Evolutionary conservation across 2,329 filamentous ascomycete genomes (phyloP).

Genomic region (Cercospora sp.): DNA sequence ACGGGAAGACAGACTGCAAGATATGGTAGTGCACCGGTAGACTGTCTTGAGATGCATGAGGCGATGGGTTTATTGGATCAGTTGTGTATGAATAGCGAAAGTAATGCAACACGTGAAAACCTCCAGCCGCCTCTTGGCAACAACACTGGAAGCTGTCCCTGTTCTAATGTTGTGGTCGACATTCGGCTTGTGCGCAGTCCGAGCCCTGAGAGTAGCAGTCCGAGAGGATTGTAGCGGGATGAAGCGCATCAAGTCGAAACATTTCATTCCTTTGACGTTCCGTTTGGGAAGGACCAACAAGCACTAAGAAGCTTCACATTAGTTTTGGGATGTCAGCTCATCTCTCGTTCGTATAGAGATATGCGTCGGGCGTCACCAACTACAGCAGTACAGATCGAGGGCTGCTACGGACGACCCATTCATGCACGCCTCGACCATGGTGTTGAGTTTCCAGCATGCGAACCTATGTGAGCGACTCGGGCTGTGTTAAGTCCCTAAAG

Average conservation of each 20-base stretch:
- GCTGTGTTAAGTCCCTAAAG: neutral
- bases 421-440: too few species aligned
- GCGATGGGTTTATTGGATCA: neutral
- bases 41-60: neutral
- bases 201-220: neutral
- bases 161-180: neutral
- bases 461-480: neutral
- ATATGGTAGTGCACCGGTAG: conserved; percentile 2
- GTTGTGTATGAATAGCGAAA: neutral
- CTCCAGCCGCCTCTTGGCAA: neutral
- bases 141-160: neutral
- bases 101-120: neutral
- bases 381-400: neutral
- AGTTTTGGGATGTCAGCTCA: neutral
- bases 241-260: neutral
- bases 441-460: too few species aligned
- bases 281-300: neutral
- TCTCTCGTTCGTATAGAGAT: neutral
- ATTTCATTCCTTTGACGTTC: neutral
- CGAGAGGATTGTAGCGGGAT: neutral
- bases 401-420: too few species aligned
- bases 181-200: neutral
- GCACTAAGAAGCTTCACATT: neutral
- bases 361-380: neutral
- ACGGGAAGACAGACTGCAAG: neutral